Percentiles rank a stretch among this genome's conserved stretches.
These are phyloP conservation scores for Volvariella surrecta DNA, from an alignment of 1,284 basidiomycete species.

Conservation along the genomic window DNA sequence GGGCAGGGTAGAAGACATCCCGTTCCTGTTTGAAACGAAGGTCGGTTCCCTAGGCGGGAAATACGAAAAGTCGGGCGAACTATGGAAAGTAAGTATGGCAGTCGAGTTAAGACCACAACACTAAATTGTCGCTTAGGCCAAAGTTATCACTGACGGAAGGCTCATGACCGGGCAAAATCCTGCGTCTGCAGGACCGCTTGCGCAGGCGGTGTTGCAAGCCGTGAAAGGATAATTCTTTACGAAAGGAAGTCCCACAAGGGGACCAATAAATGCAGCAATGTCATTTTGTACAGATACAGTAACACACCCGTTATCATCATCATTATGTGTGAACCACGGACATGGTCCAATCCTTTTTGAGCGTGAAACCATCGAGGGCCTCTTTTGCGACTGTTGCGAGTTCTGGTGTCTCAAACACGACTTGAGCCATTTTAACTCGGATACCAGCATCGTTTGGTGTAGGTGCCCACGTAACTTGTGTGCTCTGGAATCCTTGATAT, in stretches of 20 bases:
- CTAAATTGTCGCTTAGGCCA: conserved; percentile 16
- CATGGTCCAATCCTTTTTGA: conserved; percentile 81
- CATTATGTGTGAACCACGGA: conserved; percentile 60
- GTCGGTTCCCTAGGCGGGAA: conserved; percentile 55
- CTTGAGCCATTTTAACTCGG: conserved; percentile 68
- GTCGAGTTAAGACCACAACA: background rate
- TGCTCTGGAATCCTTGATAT: conserved; percentile 70
- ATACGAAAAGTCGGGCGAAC: conserved; percentile 47
- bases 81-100: conserved; percentile 43
- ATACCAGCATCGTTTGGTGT: conserved; percentile 52
- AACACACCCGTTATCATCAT: conserved; percentile 15
- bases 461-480: conserved; percentile 58
- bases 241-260: background rate
- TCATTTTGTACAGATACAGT: conserved; percentile 9
- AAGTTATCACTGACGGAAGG: conserved; percentile 34
- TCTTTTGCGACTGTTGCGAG: conserved; percentile 71
- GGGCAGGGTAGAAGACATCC: conserved; percentile 37
- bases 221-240: conserved; percentile 11
- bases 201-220: conserved; percentile 39
- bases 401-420: conserved; percentile 63
- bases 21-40: conserved; percentile 64
- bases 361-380: conserved; percentile 68
- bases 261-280: background rate
- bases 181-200: conserved; percentile 38
- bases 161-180: conserved; percentile 69